Evolutionary conservation across 495 filamentous ascomycete genomes (phyloP), one percentile per base, ranked within the genome.

Genomic region (Aspergillus sclerotioniger): DNA sequence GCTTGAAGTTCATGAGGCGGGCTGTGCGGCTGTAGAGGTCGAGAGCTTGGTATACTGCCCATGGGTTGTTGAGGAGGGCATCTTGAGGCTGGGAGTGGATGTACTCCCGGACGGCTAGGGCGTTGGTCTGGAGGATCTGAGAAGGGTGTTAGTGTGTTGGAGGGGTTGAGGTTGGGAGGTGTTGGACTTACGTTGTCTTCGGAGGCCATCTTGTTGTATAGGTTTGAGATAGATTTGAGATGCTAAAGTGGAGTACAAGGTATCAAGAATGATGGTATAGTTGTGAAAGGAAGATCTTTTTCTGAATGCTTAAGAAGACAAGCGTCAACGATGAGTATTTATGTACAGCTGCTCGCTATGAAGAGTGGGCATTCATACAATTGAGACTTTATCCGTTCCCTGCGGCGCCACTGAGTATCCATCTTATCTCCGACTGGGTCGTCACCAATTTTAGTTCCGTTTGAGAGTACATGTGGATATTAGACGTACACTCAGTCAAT

Each of bases 1-100:
- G 46, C 0, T 51, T 57, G 53, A 67, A 69, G 41, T 61, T 71
- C 69, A 71, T 71, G 58, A 67, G 25, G 47, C 31, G 25, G 10
- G 28, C 8, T 5, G 55, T 54, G 8, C 58, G 37, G 32, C 61
- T 57, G 54, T 61, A 70, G 10, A 50, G 48, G 20, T 70, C 66
- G 19, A 69, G 64, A 1, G 67, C 64, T 21, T 62, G 50, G 3
- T 59, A 49, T 1, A 71, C 29, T 6, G 64, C 64, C 60, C 55
- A 64, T 6, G 68, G 64, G 37, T 67, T 69, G 43, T 67, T 64
- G 47, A 52, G 45, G 50, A 61, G 59, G 19, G 35, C 56, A 21
- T 46, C 50, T 20, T 53, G 32, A 9, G 60, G 61, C 31, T 66
- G 61, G 32, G 50, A 57, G 57, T 66, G 66, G 52, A 69, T 66